Evolutionary conservation across 2,329 filamentous ascomycete species (phyloP), one percentile per base, ranked within the genome.

Genomic region (Neophaeococcomyces aloes): DNA sequence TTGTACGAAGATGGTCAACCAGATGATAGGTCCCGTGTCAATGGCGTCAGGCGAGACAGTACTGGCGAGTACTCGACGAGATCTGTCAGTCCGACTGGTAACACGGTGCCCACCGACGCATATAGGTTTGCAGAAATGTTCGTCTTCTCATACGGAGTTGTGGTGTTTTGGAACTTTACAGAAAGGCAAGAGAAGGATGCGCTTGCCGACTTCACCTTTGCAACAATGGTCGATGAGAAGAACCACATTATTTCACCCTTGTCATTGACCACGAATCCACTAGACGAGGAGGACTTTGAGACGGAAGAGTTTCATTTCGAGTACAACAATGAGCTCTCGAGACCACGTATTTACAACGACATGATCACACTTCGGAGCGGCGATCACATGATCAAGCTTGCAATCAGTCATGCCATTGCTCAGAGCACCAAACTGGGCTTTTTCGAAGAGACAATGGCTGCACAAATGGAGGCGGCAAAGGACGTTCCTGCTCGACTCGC

Each of bases 261-360:
- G 15, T 76, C 82, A 8, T 74, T 98, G 5, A 80, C 87, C 25
- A 83, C 80, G 1, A 76, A 86, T 27, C 86, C 88, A 1, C 70
- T 94, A 17, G 78, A 85, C 44, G 86, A 95, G 62, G 81, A 82
- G 52, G 88, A 96, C 59, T 94, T 93, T 54, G 91, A 98, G 67
- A 98, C 84, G 0, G 91, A 98, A 60, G 89, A 96, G 59, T 95
- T 98, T 57, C 89, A 98, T 60, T 98, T 98, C 59, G 88, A 96
- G 63, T 98, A 98, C 68, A 94, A 86, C 56, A 75, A 79, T 1
- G 75, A 86, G 46, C 86, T 91, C 27, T 82, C 87, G 49, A 78
- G 88, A 38, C 91, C 91, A 3, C 78, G 91, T 45, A 84, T 98
- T 23, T 98, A 93, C 68, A 96, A 98, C 65, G 91, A 98, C 63